Evolutionary conservation across 768 basidiomycete species (phyloP).

Genomic region (Tricholoma matsutake): DNA sequence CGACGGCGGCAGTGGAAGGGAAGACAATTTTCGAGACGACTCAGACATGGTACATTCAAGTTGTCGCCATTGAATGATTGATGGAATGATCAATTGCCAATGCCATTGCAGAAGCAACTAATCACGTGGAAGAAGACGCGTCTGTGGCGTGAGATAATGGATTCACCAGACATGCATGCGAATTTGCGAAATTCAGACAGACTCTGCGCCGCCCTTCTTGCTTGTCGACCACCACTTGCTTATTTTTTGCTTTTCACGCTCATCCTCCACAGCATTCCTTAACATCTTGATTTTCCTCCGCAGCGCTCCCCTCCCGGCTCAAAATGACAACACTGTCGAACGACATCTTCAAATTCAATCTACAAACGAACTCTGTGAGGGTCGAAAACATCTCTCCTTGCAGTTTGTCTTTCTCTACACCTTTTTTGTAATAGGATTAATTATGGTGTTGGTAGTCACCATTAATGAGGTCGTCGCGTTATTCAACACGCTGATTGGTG

Average conservation of each 20-base stretch:
- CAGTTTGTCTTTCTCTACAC: constrained; percentile 23
- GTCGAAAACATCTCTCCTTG: constrained; percentile 46
- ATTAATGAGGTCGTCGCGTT: constrained; percentile 50
- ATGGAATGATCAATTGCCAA: too few relatives aligned
- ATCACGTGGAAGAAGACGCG: constrained; percentile 10
- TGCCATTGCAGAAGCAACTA: too few relatives aligned
- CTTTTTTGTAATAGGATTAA: neutral
- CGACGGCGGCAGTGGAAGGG: constrained; percentile 43
- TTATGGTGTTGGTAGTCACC: constrained; percentile 24
- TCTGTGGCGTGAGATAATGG: constrained; percentile 16
- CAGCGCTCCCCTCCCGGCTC: constrained; percentile 16
- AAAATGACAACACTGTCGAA: constrained; percentile 8
- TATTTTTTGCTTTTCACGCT: constrained; percentile 15
- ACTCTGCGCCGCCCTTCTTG: constrained; percentile 5
- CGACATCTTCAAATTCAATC: constrained; percentile 31
- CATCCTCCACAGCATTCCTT: constrained; percentile 11
- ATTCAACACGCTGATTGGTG: constrained; percentile 59
- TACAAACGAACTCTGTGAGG: constrained; percentile 41
- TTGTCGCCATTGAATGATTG: constrained; percentile 1
- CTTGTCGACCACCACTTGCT: constrained; percentile 13
- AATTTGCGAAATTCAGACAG: neutral
- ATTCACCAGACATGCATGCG: too few relatives aligned
- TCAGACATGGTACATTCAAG: constrained; percentile 26
- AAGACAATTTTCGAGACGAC: constrained; percentile 42
- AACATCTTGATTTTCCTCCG: constrained; percentile 12